These are phyloP conservation scores for Inonotus hispidus DNA, from an alignment of 1,284 basidiomycete species.

Conservation along the genomic window DNA sequence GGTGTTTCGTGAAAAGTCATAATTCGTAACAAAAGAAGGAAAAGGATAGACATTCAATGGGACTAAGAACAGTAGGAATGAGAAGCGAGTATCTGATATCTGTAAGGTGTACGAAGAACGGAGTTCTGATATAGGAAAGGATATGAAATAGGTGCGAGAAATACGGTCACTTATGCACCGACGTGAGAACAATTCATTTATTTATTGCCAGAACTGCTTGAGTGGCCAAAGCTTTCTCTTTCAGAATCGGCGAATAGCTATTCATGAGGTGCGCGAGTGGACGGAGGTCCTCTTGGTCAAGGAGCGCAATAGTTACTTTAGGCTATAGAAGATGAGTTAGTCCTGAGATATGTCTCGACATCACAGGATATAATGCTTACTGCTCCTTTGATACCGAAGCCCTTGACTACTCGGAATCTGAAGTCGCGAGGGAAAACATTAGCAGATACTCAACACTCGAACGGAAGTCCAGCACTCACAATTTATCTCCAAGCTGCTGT, in stretches of 20 bases:
- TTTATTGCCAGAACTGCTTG: slow-evolving; percentile 31
- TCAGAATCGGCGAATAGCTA: slow-evolving; percentile 75
- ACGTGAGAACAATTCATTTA: slow-evolving; percentile 7
- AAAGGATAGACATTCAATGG: background rate
- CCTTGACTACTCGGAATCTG: slow-evolving; percentile 74
- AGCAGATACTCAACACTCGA: background rate
- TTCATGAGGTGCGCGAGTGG: slow-evolving; percentile 83
- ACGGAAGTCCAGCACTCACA: slow-evolving; percentile 41
- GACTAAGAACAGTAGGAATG: background rate
- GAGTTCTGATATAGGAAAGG: background rate
- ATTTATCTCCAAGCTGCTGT: slow-evolving; percentile 74
- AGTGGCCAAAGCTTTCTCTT: slow-evolving; percentile 58
- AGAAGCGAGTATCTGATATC: background rate
- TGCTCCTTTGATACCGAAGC: slow-evolving; percentile 73
- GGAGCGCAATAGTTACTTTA: slow-evolving; percentile 74
- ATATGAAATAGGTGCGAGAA: too few relatives aligned
- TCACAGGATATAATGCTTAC: slow-evolving; percentile 38
- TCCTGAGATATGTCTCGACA: background rate
- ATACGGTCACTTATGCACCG: background rate
- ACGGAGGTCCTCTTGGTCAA: slow-evolving; percentile 81
- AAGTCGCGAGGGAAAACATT: background rate
- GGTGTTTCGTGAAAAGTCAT: background rate
- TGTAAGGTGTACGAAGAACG: background rate
- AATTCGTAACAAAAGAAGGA: background rate
- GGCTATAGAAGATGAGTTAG: slow-evolving; percentile 38